These are phyloP conservation scores for Hysterangium stoloniferum DNA, from an alignment of 768 basidiomycete species.

Conservation along the genomic window DNA sequence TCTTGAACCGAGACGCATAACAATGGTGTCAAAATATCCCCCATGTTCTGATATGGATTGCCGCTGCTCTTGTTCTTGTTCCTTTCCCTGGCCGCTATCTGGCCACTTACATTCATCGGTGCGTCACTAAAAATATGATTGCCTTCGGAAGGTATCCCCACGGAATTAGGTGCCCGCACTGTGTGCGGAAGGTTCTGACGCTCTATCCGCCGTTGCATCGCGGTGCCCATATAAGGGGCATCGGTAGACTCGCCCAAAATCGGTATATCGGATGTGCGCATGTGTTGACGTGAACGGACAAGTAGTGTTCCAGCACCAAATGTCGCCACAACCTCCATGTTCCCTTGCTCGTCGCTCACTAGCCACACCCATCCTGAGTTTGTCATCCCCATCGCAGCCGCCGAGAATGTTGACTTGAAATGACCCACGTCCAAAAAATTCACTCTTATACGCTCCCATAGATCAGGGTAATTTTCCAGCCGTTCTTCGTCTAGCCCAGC, in stretches of 20 bases:
- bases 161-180: too few species aligned
- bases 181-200: neutral
- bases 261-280: conserved; percentile 16
- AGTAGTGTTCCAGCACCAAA: conserved; percentile 87
- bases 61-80: neutral
- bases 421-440: conserved; percentile 58
- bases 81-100: neutral
- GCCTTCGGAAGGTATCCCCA: neutral
- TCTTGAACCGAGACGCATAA: conserved; percentile 77
- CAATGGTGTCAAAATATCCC: conserved; percentile 59
- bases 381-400: conserved; percentile 71
- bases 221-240: neutral
- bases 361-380: conserved; percentile 84
- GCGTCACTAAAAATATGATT: neutral
- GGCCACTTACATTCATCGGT: neutral
- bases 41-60: conserved; percentile 24
- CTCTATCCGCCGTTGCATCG: neutral
- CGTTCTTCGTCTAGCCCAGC: conserved; percentile 27
- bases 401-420: conserved; percentile 68
- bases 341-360: conserved; percentile 57
- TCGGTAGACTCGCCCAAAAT: conserved; percentile 24
- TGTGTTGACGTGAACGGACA: conserved; percentile 43
- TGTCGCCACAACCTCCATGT: conserved; percentile 72
- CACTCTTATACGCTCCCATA: conserved; percentile 31
- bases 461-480: too few species aligned